Evolutionary conservation across 2,329 filamentous ascomycete species (phyloP).

Genomic region (Colletotrichum spaethianum): DNA sequence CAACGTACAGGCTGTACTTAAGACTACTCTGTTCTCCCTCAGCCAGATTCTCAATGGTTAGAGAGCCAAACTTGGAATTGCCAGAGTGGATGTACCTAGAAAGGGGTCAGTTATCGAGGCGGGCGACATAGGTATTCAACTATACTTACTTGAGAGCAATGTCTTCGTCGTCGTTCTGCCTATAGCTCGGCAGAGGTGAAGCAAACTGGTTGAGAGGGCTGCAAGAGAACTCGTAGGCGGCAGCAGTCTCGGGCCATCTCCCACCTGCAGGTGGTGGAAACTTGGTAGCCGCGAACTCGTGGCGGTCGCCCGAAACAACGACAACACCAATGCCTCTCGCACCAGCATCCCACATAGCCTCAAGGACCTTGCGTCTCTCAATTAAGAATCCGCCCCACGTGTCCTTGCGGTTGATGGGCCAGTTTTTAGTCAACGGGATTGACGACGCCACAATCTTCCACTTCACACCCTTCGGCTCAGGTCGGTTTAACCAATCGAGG

Average conservation of each 20-base stretch:
- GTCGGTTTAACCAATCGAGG: conserved; percentile 79
- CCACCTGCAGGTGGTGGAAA: conserved; percentile 75
- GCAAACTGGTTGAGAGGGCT: conserved; percentile 96
- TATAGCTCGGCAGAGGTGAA: conserved; percentile 86
- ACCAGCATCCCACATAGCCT: conserved; percentile 94
- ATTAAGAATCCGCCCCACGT: conserved; percentile 94
- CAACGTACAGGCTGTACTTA: conserved; percentile 85
- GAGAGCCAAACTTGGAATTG: conserved; percentile 88
- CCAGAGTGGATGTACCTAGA: conserved; percentile 83
- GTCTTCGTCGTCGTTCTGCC: conserved; percentile 85
- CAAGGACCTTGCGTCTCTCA: conserved; percentile 84
- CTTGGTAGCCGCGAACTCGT: conserved; percentile 94
- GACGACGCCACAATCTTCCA: conserved; percentile 96
- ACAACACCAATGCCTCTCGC: conserved; percentile 82
- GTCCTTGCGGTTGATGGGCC: conserved; percentile 88
- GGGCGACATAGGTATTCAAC: background rate
- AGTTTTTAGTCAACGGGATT: conserved; percentile 98
- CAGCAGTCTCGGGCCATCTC: conserved; percentile 73
- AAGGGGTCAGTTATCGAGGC: conserved; percentile 42
- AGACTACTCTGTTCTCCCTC: conserved; percentile 79
- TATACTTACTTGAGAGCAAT: conserved; percentile 82
- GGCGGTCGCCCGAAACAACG: conserved; percentile 91
- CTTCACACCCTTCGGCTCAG: conserved; percentile 82
- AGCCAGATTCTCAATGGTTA: conserved; percentile 81
- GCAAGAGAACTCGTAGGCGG: conserved; percentile 92